A percentile compares a stretch with the other conserved stretches of the same genome.
Conservation (phyloP, 2,329 filamentous ascomycete genomes). For the Chaetomiaceae sp. region DNA sequence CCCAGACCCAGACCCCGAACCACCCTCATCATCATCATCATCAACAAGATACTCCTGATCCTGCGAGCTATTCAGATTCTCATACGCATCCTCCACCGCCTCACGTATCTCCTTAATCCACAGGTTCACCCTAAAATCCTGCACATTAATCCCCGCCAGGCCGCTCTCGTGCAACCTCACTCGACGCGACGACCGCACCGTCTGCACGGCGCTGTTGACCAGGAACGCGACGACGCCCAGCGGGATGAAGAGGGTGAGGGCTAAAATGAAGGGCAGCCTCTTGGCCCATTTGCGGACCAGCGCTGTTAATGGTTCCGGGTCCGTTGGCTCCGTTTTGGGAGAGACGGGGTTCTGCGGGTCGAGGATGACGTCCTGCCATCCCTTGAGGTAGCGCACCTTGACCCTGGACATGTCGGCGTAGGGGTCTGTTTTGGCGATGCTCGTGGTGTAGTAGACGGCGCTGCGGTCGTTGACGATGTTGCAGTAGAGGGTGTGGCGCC, state of each 20-base stretch:
- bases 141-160: constrained; percentile 60
- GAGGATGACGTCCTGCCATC: constrained; percentile 71
- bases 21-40: background rate
- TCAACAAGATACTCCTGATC: constrained; percentile 65
- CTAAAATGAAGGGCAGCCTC: constrained; percentile 58
- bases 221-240: constrained; percentile 69
- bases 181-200: constrained; percentile 65
- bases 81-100: constrained; percentile 73
- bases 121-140: constrained; percentile 66
- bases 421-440: constrained; percentile 72
- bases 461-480: constrained; percentile 85
- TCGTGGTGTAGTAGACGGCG: constrained; percentile 78
- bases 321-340: background rate
- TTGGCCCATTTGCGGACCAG: constrained; percentile 37
- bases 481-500: constrained; percentile 71
- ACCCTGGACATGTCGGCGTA: constrained; percentile 64
- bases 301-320: constrained; percentile 10
- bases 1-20: background rate
- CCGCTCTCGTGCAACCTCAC: constrained; percentile 73
- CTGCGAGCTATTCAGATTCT: constrained; percentile 65
- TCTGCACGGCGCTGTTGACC: constrained; percentile 72
- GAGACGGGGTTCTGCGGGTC: constrained; percentile 59
- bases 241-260: constrained; percentile 67
- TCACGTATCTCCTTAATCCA: constrained; percentile 71
- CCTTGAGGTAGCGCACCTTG: constrained; percentile 67